These are phyloP conservation scores for Nelumbo lutea DNA, from an alignment of 164 flowering plant genomes.

Conservation along the genomic window DNA sequence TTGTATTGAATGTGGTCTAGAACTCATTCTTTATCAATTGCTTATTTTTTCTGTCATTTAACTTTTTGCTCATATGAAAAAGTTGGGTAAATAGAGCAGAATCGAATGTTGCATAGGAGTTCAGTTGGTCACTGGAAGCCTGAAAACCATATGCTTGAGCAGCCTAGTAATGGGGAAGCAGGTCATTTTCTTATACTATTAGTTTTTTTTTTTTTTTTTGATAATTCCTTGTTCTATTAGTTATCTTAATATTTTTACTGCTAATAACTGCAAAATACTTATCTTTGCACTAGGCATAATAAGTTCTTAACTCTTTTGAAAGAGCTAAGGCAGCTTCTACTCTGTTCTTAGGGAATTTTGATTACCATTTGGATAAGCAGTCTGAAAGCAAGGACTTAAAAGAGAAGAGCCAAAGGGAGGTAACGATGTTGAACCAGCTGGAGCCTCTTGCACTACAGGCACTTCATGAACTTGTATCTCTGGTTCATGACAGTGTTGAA, in stretches of 20 bases:
- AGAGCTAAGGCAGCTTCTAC: slow-evolving; percentile 7
- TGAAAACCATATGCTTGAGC: slow-evolving; percentile 14
- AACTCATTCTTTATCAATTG: no score
- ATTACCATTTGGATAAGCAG: slow-evolving; percentile 12
- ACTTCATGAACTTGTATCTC: slow-evolving; percentile 72
- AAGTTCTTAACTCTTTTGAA: background rate
- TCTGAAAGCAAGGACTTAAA: slow-evolving; percentile 13
- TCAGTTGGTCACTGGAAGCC: slow-evolving; percentile 18
- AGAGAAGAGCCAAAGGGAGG: slow-evolving; percentile 24
- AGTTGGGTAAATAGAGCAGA: slow-evolving; percentile 55
- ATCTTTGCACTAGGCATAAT: slow-evolving; percentile 1
- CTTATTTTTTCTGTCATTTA: background rate
- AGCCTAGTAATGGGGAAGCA: slow-evolving; percentile 22
- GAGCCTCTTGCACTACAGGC: slow-evolving; percentile 47
- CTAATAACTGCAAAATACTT: background rate
- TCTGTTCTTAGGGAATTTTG: slow-evolving; percentile 18
- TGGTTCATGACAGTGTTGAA: slow-evolving; percentile 65
- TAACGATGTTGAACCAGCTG: slow-evolving; percentile 36
- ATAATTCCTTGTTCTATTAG: background rate
- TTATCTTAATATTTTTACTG: background rate
- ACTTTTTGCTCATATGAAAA: background rate
- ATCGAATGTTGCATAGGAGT: slow-evolving; percentile 39
- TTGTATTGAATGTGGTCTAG: no score
- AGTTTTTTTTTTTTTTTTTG: background rate
- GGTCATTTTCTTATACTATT: slow-evolving; percentile 30